phyloP scores from a whole-genome alignment of 2,329 filamentous ascomycete species.

The Cordyceps farinosa region DNA sequence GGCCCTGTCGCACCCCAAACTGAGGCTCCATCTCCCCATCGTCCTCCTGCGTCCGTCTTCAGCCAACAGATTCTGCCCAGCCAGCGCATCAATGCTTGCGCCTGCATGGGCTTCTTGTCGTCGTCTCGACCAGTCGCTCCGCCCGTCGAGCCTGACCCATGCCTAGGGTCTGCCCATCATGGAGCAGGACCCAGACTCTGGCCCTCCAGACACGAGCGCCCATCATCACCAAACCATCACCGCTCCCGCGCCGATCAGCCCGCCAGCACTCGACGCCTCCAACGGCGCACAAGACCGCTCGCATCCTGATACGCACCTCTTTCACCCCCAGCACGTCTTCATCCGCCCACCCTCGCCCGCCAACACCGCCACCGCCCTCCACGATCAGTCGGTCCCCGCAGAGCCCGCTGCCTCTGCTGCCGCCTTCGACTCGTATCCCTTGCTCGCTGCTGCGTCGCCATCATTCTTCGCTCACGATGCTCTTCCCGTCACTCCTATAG shows the following conservation, averaged over 20 bases:
- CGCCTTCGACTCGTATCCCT: conserved; percentile 22
- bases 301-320: conserved; percentile 12
- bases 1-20: conserved; percentile 15
- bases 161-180: conserved; percentile 42
- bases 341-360: conserved; percentile 29
- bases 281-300: conserved; percentile 6
- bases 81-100: conserved; percentile 18
- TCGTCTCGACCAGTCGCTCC: conserved; percentile 39
- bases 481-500: conserved; percentile 40
- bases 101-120: conserved; percentile 41
- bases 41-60: conserved; percentile 12
- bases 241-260: conserved; percentile 17
- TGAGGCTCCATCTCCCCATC: conserved; percentile 17
- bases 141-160: conserved; percentile 42
- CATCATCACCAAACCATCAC: conserved; percentile 23
- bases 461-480: conserved; percentile 33
- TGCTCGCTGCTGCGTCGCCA: conserved; percentile 10
- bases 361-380: conserved; percentile 21
- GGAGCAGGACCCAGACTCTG: conserved; percentile 36
- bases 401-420: conserved; percentile 21
- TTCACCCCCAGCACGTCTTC: background rate
- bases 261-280: background rate
- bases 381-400: conserved; percentile 15
- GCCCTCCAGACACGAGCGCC: conserved; percentile 18
- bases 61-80: conserved; percentile 13